Conservation (phyloP, 768 basidiomycete genomes). For the Leccinellum albellum region DNA sequence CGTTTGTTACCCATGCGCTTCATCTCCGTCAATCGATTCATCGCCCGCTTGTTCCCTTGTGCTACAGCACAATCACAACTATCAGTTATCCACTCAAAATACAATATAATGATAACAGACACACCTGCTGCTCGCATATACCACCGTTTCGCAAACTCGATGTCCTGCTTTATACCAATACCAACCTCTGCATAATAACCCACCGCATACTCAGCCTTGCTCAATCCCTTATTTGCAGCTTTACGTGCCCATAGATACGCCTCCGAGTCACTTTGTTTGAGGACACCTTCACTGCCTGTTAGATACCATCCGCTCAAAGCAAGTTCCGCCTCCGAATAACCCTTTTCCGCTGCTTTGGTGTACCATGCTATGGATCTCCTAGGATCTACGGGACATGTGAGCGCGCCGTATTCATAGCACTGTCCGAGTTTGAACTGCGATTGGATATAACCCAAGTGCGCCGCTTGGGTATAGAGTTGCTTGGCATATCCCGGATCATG, state of each 20-base stretch:
- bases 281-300: constrained; percentile 89
- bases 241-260: constrained; percentile 98
- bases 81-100: constrained; percentile 1
- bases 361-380: constrained; percentile 97
- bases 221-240: constrained; percentile 93
- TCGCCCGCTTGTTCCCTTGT: constrained; percentile 97
- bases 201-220: constrained; percentile 98
- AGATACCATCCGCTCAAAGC: constrained; percentile 98
- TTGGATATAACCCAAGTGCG: constrained; percentile 88
- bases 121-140: constrained; percentile 98
- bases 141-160: constrained; percentile 96
- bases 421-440: constrained; percentile 95
- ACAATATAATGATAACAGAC: constrained; percentile 25
- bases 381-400: constrained; percentile 91
- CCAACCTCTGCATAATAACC: constrained; percentile 98
- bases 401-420: constrained; percentile 87
- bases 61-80: constrained; percentile 43
- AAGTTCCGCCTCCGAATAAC: constrained; percentile 90
- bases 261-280: constrained; percentile 97
- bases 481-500: constrained; percentile 82
- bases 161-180: constrained; percentile 94
- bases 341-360: constrained; percentile 96
- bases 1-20: constrained; percentile 84
- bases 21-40: constrained; percentile 93
- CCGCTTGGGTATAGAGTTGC: constrained; percentile 84